A percentile compares a stretch with the other conserved stretches of the same genome.
Evolutionary conservation across 495 filamentous ascomycete species (phyloP).

Genomic region (Trichoderma erinaceum): DNA sequence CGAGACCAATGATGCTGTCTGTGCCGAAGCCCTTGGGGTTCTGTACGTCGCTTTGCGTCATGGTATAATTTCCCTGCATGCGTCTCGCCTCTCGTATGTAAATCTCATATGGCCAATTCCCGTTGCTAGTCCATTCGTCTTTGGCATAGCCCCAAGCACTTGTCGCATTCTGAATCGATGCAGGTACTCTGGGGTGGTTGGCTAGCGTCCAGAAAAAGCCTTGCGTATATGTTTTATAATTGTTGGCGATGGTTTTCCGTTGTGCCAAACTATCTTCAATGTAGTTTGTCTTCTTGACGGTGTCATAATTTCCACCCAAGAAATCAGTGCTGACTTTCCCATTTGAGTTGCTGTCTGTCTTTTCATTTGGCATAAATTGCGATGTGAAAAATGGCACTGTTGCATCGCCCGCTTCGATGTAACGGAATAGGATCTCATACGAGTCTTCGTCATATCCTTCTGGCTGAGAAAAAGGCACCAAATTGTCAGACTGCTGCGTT

Average conservation of each 20-base stretch:
- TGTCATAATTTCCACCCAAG: neutral
- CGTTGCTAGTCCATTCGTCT: neutral
- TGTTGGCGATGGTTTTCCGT: neutral
- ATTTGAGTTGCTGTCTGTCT: neutral
- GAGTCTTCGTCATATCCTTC: neutral
- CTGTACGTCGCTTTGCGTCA: neutral
- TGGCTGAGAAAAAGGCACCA: neutral
- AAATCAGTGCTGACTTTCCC: neutral
- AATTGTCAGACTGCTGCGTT: neutral
- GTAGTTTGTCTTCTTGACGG: neutral
- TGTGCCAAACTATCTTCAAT: neutral
- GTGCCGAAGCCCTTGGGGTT: neutral
- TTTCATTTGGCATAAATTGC: neutral
- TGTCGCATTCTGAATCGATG: neutral
- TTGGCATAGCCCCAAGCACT: slow-evolving; percentile 1
- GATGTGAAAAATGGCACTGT: neutral
- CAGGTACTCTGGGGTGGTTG: neutral
- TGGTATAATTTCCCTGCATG: neutral
- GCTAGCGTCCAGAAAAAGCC: neutral
- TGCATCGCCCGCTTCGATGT: neutral
- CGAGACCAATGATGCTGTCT: neutral
- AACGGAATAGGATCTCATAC: neutral
- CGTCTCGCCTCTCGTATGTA: slow-evolving; percentile 1
- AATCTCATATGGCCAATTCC: neutral
- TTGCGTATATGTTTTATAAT: neutral